Evolutionary conservation across 805 yeast species (phyloP).

Genomic region (Candida coquimbonensis): DNA sequence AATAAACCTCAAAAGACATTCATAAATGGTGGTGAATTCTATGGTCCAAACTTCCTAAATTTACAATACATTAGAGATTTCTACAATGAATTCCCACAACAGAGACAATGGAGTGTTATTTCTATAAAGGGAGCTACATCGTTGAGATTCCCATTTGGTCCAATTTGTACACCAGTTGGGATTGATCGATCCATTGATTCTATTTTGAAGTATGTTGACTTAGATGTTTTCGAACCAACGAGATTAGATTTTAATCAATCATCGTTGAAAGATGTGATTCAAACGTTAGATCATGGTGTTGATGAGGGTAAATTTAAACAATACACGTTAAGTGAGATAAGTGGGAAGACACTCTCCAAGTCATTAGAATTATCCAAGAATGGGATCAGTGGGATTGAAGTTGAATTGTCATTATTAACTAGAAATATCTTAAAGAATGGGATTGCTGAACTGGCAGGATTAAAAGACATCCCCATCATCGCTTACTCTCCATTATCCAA

Average conservation of each 20-base stretch:
- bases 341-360: constrained; percentile 49
- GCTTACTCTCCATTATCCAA: constrained; percentile 82
- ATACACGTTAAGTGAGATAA: constrained; percentile 68
- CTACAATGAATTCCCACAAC: constrained; percentile 49
- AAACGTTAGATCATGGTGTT: constrained; percentile 48
- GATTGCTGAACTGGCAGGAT: constrained; percentile 49
- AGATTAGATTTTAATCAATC: constrained; percentile 49
- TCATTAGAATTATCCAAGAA: constrained; percentile 43
- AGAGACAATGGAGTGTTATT: constrained; percentile 47
- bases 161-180: constrained; percentile 44
- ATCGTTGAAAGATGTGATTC: constrained; percentile 56
- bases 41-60: constrained; percentile 53
- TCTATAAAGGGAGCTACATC: constrained; percentile 63
- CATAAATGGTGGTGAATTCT: constrained; percentile 74
- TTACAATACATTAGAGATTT: constrained; percentile 51
- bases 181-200: constrained; percentile 43
- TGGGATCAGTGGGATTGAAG: constrained; percentile 64
- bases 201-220: constrained; percentile 28
- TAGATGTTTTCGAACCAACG: constrained; percentile 65
- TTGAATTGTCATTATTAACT: constrained; percentile 70
- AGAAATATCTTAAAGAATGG: constrained; percentile 59
- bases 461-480: constrained; percentile 55
- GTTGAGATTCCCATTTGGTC: constrained; percentile 27
- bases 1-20: constrained; percentile 38
- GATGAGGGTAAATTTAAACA: constrained; percentile 62